phyloP scores from a whole-genome alignment of 371 early-diverging fungal species.

The Rhizopus sp. region DNA sequence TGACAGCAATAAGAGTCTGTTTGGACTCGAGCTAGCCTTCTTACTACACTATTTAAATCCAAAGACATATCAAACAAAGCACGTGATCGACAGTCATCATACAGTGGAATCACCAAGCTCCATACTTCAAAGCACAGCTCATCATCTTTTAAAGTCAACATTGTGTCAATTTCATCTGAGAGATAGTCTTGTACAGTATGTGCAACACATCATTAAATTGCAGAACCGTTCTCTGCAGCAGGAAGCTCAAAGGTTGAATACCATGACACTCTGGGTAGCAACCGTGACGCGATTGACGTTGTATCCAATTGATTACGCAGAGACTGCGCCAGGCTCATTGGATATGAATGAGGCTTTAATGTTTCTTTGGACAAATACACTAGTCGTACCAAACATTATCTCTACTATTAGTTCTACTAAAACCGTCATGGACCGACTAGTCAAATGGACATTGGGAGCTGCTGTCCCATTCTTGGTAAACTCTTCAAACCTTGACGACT shows the following conservation, averaged over 20 bases:
- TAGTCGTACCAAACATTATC: conserved; percentile 28
- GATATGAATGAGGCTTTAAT: conserved; percentile 16
- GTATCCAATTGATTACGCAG: conserved; percentile 46
- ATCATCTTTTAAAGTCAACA: conserved; percentile 13
- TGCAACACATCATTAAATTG: conserved; percentile 39
- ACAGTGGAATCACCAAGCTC: conserved; percentile 22
- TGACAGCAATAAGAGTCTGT: conserved; percentile 25
- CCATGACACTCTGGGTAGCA: conserved; percentile 54
- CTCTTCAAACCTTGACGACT: not conserved
- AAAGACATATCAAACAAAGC: conserved; percentile 43
- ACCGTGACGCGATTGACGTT: conserved; percentile 53
- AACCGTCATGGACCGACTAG: conserved; percentile 22
- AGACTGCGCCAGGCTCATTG: conserved; percentile 20
- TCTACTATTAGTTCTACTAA: conserved; percentile 14
- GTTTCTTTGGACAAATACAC: conserved; percentile 25
- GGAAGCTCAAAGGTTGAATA: conserved; percentile 35
- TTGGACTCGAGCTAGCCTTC: conserved; percentile 53
- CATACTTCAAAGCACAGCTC: conserved; percentile 17
- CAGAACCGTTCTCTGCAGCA: conserved; percentile 36
- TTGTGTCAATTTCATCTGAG: conserved; percentile 28
- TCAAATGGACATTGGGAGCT: conserved; percentile 15
- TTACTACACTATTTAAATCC: conserved; percentile 52
- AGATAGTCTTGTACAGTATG: conserved; percentile 30
- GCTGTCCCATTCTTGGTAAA: conserved; percentile 7
- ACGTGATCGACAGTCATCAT: conserved; percentile 13